phyloP scores from a whole-genome alignment of 441 rosid species.

The Pelargonium cotyledonis region DNA sequence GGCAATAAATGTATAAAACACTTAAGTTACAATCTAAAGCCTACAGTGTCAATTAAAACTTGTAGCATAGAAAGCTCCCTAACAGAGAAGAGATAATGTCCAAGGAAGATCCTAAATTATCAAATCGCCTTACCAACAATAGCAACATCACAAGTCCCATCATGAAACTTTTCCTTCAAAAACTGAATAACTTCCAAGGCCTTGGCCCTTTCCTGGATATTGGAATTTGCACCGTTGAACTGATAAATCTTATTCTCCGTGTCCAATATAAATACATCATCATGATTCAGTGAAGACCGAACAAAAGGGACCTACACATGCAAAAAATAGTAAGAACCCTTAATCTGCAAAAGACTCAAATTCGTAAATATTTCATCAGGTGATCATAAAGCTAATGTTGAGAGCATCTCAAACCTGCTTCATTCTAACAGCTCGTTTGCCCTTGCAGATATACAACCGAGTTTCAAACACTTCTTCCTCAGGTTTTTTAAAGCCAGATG shows the following conservation, averaged over 20 bases:
- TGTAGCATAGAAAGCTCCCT: neutral
- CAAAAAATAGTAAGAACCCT: conserved; percentile 5
- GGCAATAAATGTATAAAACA: neutral
- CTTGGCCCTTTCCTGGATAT: conserved; percentile 97
- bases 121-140: conserved; percentile 73
- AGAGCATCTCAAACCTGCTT: conserved; percentile 59
- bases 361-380: neutral
- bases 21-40: conserved; percentile 4
- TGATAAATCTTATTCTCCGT: conserved; percentile 76
- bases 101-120: conserved; percentile 7
- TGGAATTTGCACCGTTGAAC: conserved; percentile 97
- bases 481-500: conserved; percentile 77
- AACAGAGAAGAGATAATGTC: neutral
- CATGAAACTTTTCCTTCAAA: conserved; percentile 93
- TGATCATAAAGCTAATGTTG: conserved; percentile 10
- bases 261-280: conserved; percentile 95
- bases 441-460: conserved; percentile 80
- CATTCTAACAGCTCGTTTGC: conserved; percentile 82
- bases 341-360: neutral
- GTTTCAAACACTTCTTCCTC: conserved; percentile 88
- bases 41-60: neutral
- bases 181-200: conserved; percentile 96
- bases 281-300: conserved; percentile 91
- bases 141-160: conserved; percentile 81
- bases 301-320: conserved; percentile 76